Conservation (phyloP, 1,139 yeast genomes). For the Taphrina wiesneri region DNA sequence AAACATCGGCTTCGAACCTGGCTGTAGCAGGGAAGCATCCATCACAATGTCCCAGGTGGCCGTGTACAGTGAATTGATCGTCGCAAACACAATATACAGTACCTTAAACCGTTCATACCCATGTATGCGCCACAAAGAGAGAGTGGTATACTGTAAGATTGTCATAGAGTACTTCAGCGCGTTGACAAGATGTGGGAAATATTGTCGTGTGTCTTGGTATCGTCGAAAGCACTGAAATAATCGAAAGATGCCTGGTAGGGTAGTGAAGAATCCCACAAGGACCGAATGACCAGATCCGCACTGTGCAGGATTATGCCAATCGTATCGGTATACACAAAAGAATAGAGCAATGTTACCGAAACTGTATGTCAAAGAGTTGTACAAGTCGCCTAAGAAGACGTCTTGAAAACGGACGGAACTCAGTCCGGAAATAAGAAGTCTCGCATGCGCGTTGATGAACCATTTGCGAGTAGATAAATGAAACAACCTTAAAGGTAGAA, state of each 20-base stretch:
- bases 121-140: conserved; percentile 77
- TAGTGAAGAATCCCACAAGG: conserved; percentile 73
- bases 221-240: conserved; percentile 87
- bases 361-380: conserved; percentile 84
- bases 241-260: conserved; percentile 89
- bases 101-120: conserved; percentile 51
- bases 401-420: conserved; percentile 95
- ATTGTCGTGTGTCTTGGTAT: conserved; percentile 86
- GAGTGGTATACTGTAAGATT: conserved; percentile 66
- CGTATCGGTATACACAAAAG: conserved; percentile 74
- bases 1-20: conserved; percentile 57
- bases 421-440: conserved; percentile 76
- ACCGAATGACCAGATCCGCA: conserved; percentile 83
- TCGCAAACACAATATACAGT: conserved; percentile 70
- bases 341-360: conserved; percentile 82
- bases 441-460: conserved; percentile 69
- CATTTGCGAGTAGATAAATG: conserved; percentile 66
- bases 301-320: conserved; percentile 55
- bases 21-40: conserved; percentile 91
- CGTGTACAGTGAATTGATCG: conserved; percentile 67
- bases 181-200: conserved; percentile 97
- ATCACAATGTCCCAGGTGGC: conserved; percentile 82
- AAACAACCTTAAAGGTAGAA: conserved; percentile 60
- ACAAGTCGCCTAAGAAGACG: conserved; percentile 86
- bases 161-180: conserved; percentile 72